These are phyloP conservation scores for Neurospora sp. DNA, from an alignment of 495 filamentous ascomycete genomes.

Conservation along the genomic window DNA sequence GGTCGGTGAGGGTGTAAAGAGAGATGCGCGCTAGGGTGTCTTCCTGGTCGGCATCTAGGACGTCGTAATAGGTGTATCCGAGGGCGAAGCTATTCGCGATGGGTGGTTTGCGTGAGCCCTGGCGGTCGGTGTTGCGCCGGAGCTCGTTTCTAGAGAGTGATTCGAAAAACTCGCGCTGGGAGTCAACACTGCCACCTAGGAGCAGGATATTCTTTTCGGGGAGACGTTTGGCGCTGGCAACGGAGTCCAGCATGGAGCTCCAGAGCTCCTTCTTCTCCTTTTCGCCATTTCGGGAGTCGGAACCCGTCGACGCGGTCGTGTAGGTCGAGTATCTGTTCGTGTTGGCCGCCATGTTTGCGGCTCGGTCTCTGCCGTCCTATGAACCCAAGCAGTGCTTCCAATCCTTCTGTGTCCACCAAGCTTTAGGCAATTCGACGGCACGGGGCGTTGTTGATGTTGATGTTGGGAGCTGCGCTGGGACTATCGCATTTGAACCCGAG, in stretches of 20 bases:
- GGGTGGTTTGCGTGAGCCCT: slow-evolving; percentile 59
- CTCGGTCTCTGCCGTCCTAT: slow-evolving; percentile 1
- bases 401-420: neutral
- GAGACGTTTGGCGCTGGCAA: slow-evolving; percentile 80
- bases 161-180: slow-evolving; percentile 83
- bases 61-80: slow-evolving; percentile 92
- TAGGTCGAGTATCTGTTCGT: slow-evolving; percentile 46
- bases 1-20: slow-evolving; percentile 76
- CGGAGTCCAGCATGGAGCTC: slow-evolving; percentile 84
- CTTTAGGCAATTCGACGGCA: neutral
- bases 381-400: neutral
- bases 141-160: slow-evolving; percentile 57
- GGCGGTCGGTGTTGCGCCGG: slow-evolving; percentile 45
- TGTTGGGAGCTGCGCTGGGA: neutral
- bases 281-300: slow-evolving; percentile 50
- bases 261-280: slow-evolving; percentile 82
- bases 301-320: slow-evolving; percentile 36
- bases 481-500: slow-evolving; percentile 9
- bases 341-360: slow-evolving; percentile 39
- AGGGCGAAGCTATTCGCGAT: slow-evolving; percentile 89
- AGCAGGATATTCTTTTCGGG: slow-evolving; percentile 89
- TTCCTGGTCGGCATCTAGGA: slow-evolving; percentile 91
- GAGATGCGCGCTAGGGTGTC: slow-evolving; percentile 89
- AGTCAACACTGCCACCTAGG: slow-evolving; percentile 79
- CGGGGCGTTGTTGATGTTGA: slow-evolving; percentile 1